These are phyloP conservation scores for Delphinella strobiligena DNA, from an alignment of 2,329 filamentous ascomycete species.

Conservation along the genomic window DNA sequence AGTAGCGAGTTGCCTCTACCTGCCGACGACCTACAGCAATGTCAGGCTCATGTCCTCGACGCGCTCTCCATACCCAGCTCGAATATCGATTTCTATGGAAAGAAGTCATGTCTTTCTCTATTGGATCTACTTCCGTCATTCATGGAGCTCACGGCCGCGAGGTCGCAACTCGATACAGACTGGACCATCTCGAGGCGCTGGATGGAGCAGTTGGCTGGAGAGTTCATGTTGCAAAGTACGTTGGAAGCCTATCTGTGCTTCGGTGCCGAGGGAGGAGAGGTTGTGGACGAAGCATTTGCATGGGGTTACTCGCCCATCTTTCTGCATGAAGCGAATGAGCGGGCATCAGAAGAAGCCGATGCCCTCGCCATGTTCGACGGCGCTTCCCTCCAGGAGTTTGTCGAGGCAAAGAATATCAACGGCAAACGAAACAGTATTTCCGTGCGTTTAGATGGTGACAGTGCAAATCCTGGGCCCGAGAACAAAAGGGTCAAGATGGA, in stretches of 20 bases:
- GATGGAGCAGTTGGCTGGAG: conserved; percentile 34
- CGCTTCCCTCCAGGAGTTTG: too few species aligned
- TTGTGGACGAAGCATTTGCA: conserved; percentile 26
- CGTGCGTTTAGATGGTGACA: background rate
- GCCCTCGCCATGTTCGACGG: too few species aligned
- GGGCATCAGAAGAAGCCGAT: too few species aligned
- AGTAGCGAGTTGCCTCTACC: background rate
- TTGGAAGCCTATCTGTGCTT: conserved; percentile 31
- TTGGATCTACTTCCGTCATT: conserved; percentile 35
- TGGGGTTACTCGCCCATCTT: conserved; percentile 34
- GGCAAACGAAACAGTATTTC: too few species aligned
- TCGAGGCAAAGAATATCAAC: too few species aligned
- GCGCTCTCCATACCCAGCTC: background rate
- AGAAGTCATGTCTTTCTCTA: conserved; percentile 11
- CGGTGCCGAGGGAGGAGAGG: conserved; percentile 17
- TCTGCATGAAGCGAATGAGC: too few species aligned
- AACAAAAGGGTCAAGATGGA: background rate
- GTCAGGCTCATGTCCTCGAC: background rate
- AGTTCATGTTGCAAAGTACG: conserved; percentile 38
- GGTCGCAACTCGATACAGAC: background rate
- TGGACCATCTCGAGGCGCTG: conserved; percentile 18
- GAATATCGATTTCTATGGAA: background rate
- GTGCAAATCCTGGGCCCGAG: background rate
- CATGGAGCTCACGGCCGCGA: conserved; percentile 30
- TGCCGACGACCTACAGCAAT: background rate